Conservation (phyloP, 306 rosid species). For the Trifolium pratense region DNA sequence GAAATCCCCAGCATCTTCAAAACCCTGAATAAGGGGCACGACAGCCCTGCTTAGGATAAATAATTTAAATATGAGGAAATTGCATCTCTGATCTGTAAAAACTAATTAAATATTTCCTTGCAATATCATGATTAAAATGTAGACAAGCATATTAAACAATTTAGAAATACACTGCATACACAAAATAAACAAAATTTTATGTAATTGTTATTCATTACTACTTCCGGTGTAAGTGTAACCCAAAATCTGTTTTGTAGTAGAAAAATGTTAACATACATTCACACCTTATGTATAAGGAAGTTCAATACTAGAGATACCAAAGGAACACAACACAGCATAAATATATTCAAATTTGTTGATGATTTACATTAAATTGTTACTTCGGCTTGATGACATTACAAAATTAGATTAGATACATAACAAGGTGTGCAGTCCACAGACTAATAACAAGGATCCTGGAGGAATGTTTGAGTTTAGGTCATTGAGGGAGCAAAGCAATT, state of each 20-base stretch:
- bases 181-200: conserved; percentile 18
- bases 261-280: conserved; percentile 12
- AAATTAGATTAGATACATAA: conserved; percentile 20
- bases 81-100: conserved; percentile 36
- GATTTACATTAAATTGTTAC: conserved; percentile 6
- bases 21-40: conserved; percentile 99
- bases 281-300: neutral
- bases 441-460: conserved; percentile 29
- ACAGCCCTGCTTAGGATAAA: conserved; percentile 89
- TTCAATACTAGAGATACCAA: neutral
- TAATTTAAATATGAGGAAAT: conserved; percentile 58
- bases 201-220: neutral
- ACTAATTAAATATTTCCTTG: conserved; percentile 23
- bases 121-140: conserved; percentile 23
- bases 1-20: conserved; percentile 99
- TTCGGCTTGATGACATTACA: neutral
- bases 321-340: neutral
- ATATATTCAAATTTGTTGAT: neutral
- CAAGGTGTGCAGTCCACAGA: conserved; percentile 1
- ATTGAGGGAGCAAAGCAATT: neutral
- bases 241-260: conserved; percentile 5
- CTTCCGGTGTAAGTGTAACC: conserved; percentile 2
- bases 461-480: neutral
- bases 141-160: conserved; percentile 26
- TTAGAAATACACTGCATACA: conserved; percentile 11